Percentiles rank a stretch among this genome's conserved stretches.
phyloP scores from a whole-genome alignment of 1,284 basidiomycete genomes.

The Boletus smithii region DNA sequence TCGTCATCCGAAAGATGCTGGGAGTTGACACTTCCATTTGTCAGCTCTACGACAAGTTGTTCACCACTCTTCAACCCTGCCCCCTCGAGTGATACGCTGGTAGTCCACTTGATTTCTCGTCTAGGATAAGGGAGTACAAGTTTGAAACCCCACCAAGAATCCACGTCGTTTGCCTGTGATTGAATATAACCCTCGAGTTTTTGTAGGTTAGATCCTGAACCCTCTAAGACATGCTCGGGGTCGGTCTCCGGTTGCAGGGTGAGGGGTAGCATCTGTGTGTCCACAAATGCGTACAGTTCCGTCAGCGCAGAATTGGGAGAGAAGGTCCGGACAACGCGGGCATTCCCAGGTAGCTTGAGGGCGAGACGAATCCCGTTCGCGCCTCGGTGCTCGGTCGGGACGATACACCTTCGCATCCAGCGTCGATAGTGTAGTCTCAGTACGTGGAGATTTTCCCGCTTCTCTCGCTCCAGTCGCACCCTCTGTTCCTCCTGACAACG shows the following conservation, averaged over 20 bases:
- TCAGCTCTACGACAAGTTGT: slow-evolving; percentile 68
- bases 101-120: slow-evolving; percentile 54
- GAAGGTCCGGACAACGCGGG: slow-evolving; percentile 59
- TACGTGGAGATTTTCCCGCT: slow-evolving; percentile 31
- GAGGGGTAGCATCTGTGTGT: slow-evolving; percentile 47
- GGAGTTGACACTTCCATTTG: slow-evolving; percentile 19
- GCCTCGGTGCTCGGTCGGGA: slow-evolving; percentile 37
- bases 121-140: slow-evolving; percentile 71
- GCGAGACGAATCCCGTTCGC: slow-evolving; percentile 52
- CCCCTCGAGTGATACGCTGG: slow-evolving; percentile 43
- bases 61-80: slow-evolving; percentile 60
- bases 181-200: slow-evolving; percentile 43
- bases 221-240: slow-evolving; percentile 40
- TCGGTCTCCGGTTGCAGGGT: slow-evolving; percentile 40
- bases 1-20: slow-evolving; percentile 44
- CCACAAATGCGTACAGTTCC: slow-evolving; percentile 68
- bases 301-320: slow-evolving; percentile 50
- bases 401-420: slow-evolving; percentile 43
- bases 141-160: slow-evolving; percentile 70
- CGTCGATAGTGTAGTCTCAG: slow-evolving; percentile 47
- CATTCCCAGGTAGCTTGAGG: slow-evolving; percentile 65
- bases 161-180: slow-evolving; percentile 27
- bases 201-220: slow-evolving; percentile 34
- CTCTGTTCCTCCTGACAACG: slow-evolving; percentile 28
- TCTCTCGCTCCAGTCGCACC: slow-evolving; percentile 33